Base-by-base conservation (phyloP, 345 rosid species). In the Linum usitatissimum region DNA sequence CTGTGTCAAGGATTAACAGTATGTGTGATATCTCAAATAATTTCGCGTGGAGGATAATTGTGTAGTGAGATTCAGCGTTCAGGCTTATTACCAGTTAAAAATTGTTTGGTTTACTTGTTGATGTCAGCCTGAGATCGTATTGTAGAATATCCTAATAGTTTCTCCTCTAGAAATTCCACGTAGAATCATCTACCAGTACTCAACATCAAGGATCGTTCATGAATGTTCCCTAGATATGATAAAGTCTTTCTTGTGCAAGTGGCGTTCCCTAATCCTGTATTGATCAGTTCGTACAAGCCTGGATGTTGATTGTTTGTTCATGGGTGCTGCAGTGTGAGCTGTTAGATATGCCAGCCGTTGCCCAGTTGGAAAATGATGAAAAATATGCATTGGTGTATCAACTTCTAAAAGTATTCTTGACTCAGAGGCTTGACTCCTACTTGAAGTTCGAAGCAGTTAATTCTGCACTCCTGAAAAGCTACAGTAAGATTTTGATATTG, bases 311-410 rank as follows among this genome's bases (percentile, higher is more conserved):
- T 45, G 13, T 10, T 45, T 45, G 15, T 45, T 7, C 51, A 45
- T 45, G 51, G 51, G 51, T 9, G 51, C 64, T 85, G 80, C 89
- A 94, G 99, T 94, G 95, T 73, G 95, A 90, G 74, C 73, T 94
- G 59, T 75, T 94, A 77, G 99, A 84, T 70, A 79, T 90, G 89
- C 93, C 86, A 61, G 96, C 97, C 4, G 75, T 94, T 18, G 77
- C 70, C 56, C 97, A 90, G 73, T 68, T 94, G 70, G 97, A 94
- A 81, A 83, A 81, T 66, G 97, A 86, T 75, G 78, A 80, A 18
- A 84, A 83, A 67, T 70, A 88, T 76, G 81, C 84, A 14, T 67
- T 80, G 54, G 83, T 82, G 30, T 90, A 84, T 78, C 89, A 86
- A 76, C 97, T 94, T 51, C 78, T 90, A 62, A 82, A 88, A 69